Percentiles rank a stretch among this genome's conserved stretches.
Conservation (phyloP, 2,329 filamentous ascomycete species). For the Xylaria sp. region DNA sequence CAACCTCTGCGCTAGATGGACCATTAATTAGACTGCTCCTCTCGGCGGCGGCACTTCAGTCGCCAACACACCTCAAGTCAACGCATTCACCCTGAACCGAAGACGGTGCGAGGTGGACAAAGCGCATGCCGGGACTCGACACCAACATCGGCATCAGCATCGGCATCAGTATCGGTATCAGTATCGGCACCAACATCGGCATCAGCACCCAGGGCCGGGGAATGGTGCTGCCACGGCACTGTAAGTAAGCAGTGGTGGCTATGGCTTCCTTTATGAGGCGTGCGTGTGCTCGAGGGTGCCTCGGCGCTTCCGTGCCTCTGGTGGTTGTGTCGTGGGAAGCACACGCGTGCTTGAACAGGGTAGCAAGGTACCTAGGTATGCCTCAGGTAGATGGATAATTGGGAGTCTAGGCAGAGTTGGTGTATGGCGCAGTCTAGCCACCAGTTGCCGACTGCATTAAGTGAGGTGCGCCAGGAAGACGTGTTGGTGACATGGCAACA, state of each 20-base stretch:
- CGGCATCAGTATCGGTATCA: no score
- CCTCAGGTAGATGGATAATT: background rate
- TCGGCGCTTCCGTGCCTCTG: no score
- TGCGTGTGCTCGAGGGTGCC: background rate
- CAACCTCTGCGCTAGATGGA: background rate
- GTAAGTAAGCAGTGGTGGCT: no score
- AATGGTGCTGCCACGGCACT: no score
- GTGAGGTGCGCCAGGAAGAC: background rate
- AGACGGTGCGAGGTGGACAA: background rate
- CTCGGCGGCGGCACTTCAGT: background rate
- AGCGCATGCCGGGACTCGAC: background rate
- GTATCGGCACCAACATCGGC: no score
- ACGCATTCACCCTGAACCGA: no score
- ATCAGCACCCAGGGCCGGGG: no score
- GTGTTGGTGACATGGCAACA: conserved; percentile 20
- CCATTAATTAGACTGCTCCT: background rate
- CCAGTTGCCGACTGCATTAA: background rate
- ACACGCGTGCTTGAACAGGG: background rate
- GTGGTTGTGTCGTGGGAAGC: background rate
- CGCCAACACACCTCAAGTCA: background rate
- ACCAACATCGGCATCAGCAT: no score
- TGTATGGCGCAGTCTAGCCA: background rate
- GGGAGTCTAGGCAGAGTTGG: background rate
- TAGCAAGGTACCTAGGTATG: no score
- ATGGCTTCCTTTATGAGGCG: no score